Evolutionary conservation across 2,329 filamentous ascomycete genomes (phyloP), one percentile per base, ranked within the genome.

Genomic region (Westerdykella aurantiaca): DNA sequence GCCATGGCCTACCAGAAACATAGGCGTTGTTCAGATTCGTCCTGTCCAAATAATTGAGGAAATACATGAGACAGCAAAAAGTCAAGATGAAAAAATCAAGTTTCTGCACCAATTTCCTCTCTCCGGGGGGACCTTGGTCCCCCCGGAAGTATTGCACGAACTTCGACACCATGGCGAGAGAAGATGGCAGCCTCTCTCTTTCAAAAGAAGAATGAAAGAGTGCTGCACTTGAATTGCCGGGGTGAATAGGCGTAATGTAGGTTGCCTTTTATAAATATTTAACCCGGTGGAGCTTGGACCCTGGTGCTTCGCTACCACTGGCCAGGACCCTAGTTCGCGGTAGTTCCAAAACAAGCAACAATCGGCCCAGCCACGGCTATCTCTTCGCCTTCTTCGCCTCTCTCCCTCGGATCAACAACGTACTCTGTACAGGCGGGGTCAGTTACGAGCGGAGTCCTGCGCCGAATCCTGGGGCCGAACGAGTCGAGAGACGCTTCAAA

Each of bases 41-140:
- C 16, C 67, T 58, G 43, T 71, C 68, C 6, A 69, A 57, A 39
- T 64, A 50, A 34, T 58, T 56, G 10, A 63, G 33, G 34, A 65
- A 68, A 44, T 64, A 69, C 58, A 65, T 67, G 7, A 83, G 56
- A 55, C 79, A 83, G 61, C 80, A 82, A 55, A 82, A 82, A 0
- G 76, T 80, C 37, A 83, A 61, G 52, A 82, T 82, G 64, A 82
- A 82, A 53, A 81, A 82, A 57, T 82, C 80, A 38, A 81, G 77
- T 65, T 79, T 81, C 34, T 69, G 72, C 21, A 40, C 38, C 23
- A 82, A 62, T 46, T 68, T 69, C 25, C 63, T 60, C 51, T 74
- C 72, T 12, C 63, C 65, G 11, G 62, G 58, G 13, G 60, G 57
- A 39, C 51, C 55, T 33, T 67, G 62, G 6, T 60, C 60, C 31